Evolutionary conservation across 1,284 basidiomycete genomes (phyloP).

Genomic region (Vanrija humicola): DNA sequence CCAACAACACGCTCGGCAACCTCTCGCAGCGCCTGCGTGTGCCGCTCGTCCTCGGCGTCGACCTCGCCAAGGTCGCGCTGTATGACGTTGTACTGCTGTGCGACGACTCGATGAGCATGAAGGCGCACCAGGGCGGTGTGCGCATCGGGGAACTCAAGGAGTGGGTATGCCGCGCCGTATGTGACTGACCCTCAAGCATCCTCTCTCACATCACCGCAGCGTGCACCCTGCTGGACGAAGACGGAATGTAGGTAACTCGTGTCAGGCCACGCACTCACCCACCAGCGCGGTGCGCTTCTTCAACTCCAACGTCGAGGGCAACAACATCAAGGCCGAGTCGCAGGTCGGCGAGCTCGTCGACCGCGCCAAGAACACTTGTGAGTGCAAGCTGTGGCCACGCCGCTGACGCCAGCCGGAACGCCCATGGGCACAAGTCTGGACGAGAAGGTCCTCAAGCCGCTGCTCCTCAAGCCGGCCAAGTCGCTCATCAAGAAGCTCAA

Average conservation of each 20-base stretch:
- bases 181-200: not conserved
- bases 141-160: constrained; percentile 7
- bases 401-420: not conserved
- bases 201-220: not conserved
- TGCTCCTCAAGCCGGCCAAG: constrained; percentile 5
- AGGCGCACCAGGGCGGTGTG: constrained; percentile 10
- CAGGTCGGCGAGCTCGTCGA: constrained; percentile 35
- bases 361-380: constrained; percentile 36
- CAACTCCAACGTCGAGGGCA: constrained; percentile 45
- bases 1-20: not conserved
- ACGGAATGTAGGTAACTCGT: not conserved
- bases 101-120: constrained; percentile 15
- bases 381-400: too few species aligned
- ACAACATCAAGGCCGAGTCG: constrained; percentile 48
- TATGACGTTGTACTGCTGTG: constrained; percentile 17
- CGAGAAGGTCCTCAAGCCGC: constrained; percentile 5
- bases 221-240: constrained; percentile 4
- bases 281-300: not conserved
- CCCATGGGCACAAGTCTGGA: constrained; percentile 4
- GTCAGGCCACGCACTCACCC: not conserved
- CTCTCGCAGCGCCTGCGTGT: not conserved
- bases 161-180: not conserved
- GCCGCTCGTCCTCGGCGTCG: not conserved
- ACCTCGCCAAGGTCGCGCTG: constrained; percentile 17
- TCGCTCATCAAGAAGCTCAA: not conserved